Percentiles rank a stretch among this genome's conserved stretches.
Conservation (phyloP, 768 basidiomycete genomes). For the Agrocybe praecox region DNA sequence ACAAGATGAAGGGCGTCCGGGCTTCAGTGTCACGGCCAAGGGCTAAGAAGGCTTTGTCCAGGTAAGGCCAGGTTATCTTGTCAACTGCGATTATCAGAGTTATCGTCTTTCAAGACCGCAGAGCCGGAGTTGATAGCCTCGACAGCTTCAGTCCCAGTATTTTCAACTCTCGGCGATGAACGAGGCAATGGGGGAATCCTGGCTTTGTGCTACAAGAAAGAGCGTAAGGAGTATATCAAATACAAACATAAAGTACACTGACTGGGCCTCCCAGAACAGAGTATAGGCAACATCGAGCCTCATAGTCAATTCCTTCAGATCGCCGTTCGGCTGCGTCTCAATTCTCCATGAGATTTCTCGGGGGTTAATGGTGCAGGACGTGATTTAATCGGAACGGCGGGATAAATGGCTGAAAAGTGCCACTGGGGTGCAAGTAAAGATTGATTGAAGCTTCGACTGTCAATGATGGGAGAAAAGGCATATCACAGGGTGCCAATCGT, state of each 20-base stretch:
- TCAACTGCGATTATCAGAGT: background rate
- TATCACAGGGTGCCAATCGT: slow-evolving; percentile 30
- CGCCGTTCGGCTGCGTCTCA: slow-evolving; percentile 25
- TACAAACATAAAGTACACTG: background rate
- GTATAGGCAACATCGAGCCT: slow-evolving; percentile 32
- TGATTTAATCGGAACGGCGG: slow-evolving; percentile 26
- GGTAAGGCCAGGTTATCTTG: slow-evolving; percentile 33
- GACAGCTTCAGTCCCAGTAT: no score
- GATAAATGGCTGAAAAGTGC: slow-evolving; percentile 37
- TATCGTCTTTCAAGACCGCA: no score
- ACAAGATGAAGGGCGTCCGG: slow-evolving; percentile 39
- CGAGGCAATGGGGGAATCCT: no score
- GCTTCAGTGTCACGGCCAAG: slow-evolving; percentile 45
- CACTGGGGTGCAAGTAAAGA: slow-evolving; percentile 33
- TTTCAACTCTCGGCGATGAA: no score
- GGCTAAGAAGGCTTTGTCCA: slow-evolving; percentile 30
- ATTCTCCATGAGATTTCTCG: slow-evolving; percentile 36
- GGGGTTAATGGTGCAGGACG: slow-evolving; percentile 10
- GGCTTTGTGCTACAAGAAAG: no score
- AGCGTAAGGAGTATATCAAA: no score
- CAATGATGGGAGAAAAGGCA: slow-evolving; percentile 34
- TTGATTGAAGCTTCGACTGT: slow-evolving; percentile 25
- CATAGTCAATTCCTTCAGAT: slow-evolving; percentile 28
- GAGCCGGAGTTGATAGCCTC: no score
- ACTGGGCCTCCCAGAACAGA: slow-evolving; percentile 32